Evolutionary conservation across 2,329 filamentous ascomycete species (phyloP), one percentile per base, ranked within the genome.

Genomic region (Monilinia vaccinii-corymbosi): DNA sequence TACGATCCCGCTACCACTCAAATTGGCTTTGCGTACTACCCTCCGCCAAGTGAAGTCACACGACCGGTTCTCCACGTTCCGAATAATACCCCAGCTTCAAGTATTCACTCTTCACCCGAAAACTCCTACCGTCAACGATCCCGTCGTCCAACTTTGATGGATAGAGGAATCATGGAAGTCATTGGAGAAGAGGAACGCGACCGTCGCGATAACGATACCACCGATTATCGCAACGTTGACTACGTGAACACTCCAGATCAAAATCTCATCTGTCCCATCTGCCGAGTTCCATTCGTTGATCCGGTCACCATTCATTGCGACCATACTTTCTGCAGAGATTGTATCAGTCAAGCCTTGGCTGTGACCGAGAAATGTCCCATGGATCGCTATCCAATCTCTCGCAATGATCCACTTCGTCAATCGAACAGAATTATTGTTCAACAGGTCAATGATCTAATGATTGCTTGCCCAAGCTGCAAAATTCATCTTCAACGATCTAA

Each of bases 251-350:
- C 65, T 11, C 67, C 72, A 7, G 73, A 75, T 56, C 71, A 75
- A 59, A 75, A 75, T 52, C 70, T 75, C 28, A 65, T 73, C 18
- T 75, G 74, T 59, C 71, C 73, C 21, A 74, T 75, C 62, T 87
- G 84, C 72, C 81, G 81, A 65, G 78, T 82, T 13, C 80, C 84
- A 3, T 77, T 87, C 46, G 74, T 86, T 51, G 76, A 80, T 16
- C 83, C 84, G 0, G 76, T 84, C 51, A 84, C 83, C 46, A 86
- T 83, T 0, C 74, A 75, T 9, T 87, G 84, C 71, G 81, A 85
- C 61, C 84, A 87, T 69, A 84, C 82, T 14, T 87, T 87, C 69
- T 87, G 84, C 67, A 78, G 79, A 56, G 75, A 75, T 5, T 87
- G 84, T 67, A 74, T 86, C 31, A 66, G 72, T 48, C 73, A 76